phyloP scores from a whole-genome alignment of 2,329 filamentous ascomycete species.

The Didymella sp. region DNA sequence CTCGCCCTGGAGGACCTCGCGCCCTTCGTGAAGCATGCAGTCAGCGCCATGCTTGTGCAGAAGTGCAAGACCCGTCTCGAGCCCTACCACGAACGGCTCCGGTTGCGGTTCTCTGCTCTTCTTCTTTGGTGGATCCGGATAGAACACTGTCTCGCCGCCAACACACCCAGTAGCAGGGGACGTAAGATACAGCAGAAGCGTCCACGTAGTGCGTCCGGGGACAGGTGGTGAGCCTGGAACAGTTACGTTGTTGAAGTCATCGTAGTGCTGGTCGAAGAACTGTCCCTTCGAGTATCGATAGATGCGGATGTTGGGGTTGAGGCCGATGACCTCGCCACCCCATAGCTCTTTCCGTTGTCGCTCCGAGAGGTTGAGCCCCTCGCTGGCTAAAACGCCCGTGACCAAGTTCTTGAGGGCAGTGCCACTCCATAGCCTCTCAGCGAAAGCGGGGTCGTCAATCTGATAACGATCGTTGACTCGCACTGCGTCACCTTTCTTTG shows the following conservation, averaged over 20 bases:
- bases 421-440: conserved; percentile 75
- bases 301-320: conserved; percentile 87
- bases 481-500: conserved; percentile 80
- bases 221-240: conserved; percentile 54
- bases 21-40: conserved; percentile 88
- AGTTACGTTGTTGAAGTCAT: conserved; percentile 79
- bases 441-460: conserved; percentile 76
- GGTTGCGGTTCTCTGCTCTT: conserved; percentile 49
- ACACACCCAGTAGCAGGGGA: conserved; percentile 74
- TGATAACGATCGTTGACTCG: conserved; percentile 91
- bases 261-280: conserved; percentile 93
- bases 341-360: conserved; percentile 59
- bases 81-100: conserved; percentile 73
- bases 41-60: conserved; percentile 89
- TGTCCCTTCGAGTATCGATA: conserved; percentile 87
- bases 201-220: conserved; percentile 83
- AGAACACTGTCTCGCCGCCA: conserved; percentile 92
- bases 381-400: conserved; percentile 46
- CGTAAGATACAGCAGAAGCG: conserved; percentile 84
- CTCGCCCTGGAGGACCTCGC: conserved; percentile 78
- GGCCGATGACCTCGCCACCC: conserved; percentile 81
- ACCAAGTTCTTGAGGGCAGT: conserved; percentile 74
- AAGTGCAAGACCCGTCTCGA: conserved; percentile 84
- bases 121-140: conserved; percentile 64
- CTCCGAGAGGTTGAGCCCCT: conserved; percentile 36